A percentile compares a stretch with the other conserved stretches of the same genome.
Conservation (phyloP, 768 basidiomycete species). For the Lentinus tigrinus region DNA sequence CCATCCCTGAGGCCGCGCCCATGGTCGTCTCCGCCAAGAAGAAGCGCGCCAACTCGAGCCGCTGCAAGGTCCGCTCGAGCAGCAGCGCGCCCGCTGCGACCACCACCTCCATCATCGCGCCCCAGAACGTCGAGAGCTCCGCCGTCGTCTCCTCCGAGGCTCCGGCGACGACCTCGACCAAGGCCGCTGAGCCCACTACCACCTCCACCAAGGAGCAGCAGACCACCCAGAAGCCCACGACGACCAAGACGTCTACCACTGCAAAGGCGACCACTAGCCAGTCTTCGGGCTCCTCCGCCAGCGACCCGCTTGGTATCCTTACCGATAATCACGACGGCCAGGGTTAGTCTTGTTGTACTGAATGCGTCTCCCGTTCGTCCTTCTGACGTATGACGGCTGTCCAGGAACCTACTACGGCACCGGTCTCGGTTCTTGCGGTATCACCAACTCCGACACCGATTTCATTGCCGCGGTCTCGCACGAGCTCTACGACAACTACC, state of each 20-base stretch:
- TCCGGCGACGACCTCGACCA: slow-evolving; percentile 5
- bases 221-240: slow-evolving; percentile 2
- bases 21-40: slow-evolving; percentile 9
- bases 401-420: slow-evolving; percentile 55
- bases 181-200: slow-evolving; percentile 2
- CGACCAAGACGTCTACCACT: slow-evolving; percentile 9
- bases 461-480: slow-evolving; percentile 59
- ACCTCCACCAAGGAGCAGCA: neutral
- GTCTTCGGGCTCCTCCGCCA: slow-evolving; percentile 9
- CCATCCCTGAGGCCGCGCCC: slow-evolving; percentile 27
- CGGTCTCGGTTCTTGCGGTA: slow-evolving; percentile 66
- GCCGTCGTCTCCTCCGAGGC: neutral
- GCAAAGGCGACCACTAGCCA: slow-evolving; percentile 21
- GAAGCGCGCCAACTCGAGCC: slow-evolving; percentile 8
- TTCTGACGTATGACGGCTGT: slow-evolving; percentile 18
- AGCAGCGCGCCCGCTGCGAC: slow-evolving; percentile 10
- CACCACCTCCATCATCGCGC: slow-evolving; percentile 9
- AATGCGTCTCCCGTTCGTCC: neutral
- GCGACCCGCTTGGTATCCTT: slow-evolving; percentile 6
- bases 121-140: slow-evolving; percentile 11
- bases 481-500: slow-evolving; percentile 55
- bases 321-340: slow-evolving; percentile 22
- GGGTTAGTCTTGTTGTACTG: slow-evolving; percentile 18
- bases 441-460: slow-evolving; percentile 49
- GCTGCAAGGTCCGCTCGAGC: slow-evolving; percentile 23